Conservation (phyloP, 768 basidiomycete species). For the Hemileccinum impolitum region DNA sequence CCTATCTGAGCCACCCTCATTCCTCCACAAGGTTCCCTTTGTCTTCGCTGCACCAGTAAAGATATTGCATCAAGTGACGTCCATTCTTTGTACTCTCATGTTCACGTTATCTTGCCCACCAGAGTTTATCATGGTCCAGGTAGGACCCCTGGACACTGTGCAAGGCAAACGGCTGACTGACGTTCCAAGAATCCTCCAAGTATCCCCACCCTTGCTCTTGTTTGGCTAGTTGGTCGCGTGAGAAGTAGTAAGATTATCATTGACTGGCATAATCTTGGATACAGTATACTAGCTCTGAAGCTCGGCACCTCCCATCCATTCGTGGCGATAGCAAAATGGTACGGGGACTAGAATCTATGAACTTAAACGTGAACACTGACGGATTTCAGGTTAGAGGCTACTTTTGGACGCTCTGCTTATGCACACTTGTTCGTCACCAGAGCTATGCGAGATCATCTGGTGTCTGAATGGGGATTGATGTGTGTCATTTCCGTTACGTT, state of each 20-base stretch:
- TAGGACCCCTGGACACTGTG: constrained; percentile 33
- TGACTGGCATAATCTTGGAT: constrained; percentile 99
- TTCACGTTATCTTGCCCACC: constrained; percentile 62
- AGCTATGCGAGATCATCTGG: constrained; percentile 75
- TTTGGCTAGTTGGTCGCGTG: constrained; percentile 65
- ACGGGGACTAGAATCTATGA: constrained; percentile 2
- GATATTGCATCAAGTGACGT: constrained; percentile 63
- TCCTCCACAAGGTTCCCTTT: constrained; percentile 57
- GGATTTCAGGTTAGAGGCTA: constrained; percentile 68
- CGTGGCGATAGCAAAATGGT: constrained; percentile 77
- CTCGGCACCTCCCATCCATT: constrained; percentile 66
- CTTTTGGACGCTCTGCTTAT: constrained; percentile 77
- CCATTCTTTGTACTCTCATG: constrained; percentile 61
- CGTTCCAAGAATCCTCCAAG: constrained; percentile 85
- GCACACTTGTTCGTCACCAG: constrained; percentile 92
- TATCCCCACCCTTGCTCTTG: constrained; percentile 88
- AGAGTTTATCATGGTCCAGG: constrained; percentile 88
- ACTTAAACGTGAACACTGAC: constrained; percentile 4
- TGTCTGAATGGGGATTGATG: constrained; percentile 73
- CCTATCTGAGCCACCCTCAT: constrained; percentile 59
- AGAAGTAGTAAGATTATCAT: constrained; percentile 86
- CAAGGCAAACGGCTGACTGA: not conserved
- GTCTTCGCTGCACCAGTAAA: constrained; percentile 78
- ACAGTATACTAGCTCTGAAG: constrained; percentile 84
- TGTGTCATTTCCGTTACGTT: constrained; percentile 37